Evolutionary conservation across 176 grass and related monocot species (phyloP), one percentile per base, ranked within the genome.

Genomic region (Oryza glaberrima): DNA sequence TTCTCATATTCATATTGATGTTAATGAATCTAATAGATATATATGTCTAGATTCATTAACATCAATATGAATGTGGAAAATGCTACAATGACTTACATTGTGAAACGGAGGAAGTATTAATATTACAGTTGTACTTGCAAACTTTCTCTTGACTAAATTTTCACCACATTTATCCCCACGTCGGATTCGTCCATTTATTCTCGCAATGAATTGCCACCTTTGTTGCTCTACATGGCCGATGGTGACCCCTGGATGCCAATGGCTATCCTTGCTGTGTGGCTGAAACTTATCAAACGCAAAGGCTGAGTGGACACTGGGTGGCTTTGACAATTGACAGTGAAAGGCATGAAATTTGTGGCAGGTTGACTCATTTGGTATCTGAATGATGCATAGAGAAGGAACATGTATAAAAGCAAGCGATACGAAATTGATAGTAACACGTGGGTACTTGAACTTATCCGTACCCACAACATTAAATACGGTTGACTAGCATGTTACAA

Each of bases 111-210:
- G 26, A 26, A 26, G 6, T 58, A 17, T 58, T 58, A 58, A 7
- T 5, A 58, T 58, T 75, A 41, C 43, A 9, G 16, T 32, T 14
- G 52, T 72, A 58, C 49, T 38, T 20, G 52, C 17, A 19, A 7
- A 7, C 35, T 12, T n/a, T 51, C 71, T 52, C 32, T 8, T 9
- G 45, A 68, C 43, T 11, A 9, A 4, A 25, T 45, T 38, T 69
- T 28, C 4, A 48, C 45, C 72, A 35, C 47, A 60, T 17, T 82
- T 25, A 76, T 69, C 64, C 45, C 71, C 36, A 87, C 85, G 78
- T 70, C 79, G 1, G 13, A 16, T 2, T 36, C 12, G 11, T 15
- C 63, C 34, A 76, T 70, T 45, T 35, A 3, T 56, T 71, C 10
- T 44, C 30, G 5, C 35, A 68, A 73, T 73, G 58, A 88, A 68